Evolutionary conservation across 345 rosid species (phyloP).

Genomic region (Melastoma malabathricum): DNA sequence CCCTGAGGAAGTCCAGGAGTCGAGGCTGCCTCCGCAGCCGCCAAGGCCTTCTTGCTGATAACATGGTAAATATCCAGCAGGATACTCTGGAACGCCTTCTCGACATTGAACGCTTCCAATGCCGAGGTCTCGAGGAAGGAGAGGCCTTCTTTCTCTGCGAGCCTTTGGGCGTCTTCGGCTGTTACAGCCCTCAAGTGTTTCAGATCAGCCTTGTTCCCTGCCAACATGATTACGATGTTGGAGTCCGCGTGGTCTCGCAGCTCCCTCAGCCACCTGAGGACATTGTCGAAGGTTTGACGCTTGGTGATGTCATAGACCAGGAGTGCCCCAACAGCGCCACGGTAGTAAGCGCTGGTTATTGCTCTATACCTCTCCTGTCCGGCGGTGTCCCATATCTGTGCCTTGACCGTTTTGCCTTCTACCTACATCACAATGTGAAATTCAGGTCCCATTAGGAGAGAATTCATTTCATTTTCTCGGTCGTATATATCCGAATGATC

Average conservation of each 20-base stretch:
- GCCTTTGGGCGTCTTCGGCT: constrained; percentile 18
- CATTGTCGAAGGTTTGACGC: constrained; percentile 51
- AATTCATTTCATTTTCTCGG: no score
- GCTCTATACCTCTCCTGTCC: constrained; percentile 67
- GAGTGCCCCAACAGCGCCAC: constrained; percentile 63
- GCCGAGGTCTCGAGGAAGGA: constrained; percentile 57
- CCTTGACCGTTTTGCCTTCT: constrained; percentile 61
- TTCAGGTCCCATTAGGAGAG: not conserved
- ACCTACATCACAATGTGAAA: constrained; percentile 18
- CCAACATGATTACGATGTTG: constrained; percentile 61
- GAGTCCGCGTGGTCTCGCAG: constrained; percentile 61
- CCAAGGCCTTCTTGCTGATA: constrained; percentile 50
- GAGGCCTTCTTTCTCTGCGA: constrained; percentile 39
- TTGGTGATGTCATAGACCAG: constrained; percentile 59
- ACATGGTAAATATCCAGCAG: constrained; percentile 44
- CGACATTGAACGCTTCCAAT: constrained; percentile 38
- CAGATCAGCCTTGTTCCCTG: constrained; percentile 55
- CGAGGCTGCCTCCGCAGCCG: constrained; percentile 42
- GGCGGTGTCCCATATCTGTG: constrained; percentile 70
- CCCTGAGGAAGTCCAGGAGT: constrained; percentile 41
- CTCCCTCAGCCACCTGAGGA: constrained; percentile 51
- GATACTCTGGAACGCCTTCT: constrained; percentile 50
- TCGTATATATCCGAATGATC: no score
- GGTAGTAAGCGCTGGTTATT: constrained; percentile 60
- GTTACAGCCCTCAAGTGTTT: constrained; percentile 39